These are phyloP conservation scores for Scytalidium lignicola DNA, from an alignment of 2,329 filamentous ascomycete species.

Conservation along the genomic window DNA sequence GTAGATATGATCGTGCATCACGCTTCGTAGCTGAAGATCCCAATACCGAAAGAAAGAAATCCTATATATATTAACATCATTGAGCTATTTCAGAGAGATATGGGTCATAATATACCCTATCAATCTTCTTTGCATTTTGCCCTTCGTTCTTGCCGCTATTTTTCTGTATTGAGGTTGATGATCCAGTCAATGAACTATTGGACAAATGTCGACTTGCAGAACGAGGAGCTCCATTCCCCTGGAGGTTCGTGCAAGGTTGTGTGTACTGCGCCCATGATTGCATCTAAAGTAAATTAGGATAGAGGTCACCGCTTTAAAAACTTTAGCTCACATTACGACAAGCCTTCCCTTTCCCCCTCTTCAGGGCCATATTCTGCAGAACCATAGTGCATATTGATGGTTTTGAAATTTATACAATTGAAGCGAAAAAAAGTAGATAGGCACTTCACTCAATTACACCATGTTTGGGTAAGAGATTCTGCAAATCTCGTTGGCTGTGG, in stretches of 20 bases:
- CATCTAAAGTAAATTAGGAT: slow-evolving; percentile 17
- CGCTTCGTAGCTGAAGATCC: slow-evolving; percentile 87
- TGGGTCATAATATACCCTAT: slow-evolving; percentile 37
- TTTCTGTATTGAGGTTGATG: slow-evolving; percentile 17
- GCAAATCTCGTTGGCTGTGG: not conserved
- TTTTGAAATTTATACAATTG: not conserved
- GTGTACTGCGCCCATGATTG: slow-evolving; percentile 19
- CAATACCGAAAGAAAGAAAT: slow-evolving; percentile 81
- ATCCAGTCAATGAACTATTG: slow-evolving; percentile 19
- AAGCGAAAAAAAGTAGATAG: not conserved
- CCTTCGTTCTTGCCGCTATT: slow-evolving; percentile 21
- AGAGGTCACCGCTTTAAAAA: slow-evolving; percentile 5
- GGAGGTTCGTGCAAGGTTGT: slow-evolving; percentile 1
- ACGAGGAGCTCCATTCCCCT: slow-evolving; percentile 5
- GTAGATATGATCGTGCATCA: slow-evolving; percentile 86
- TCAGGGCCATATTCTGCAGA: slow-evolving; percentile 25
- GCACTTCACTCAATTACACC: not conserved
- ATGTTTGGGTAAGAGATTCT: too few relatives aligned
- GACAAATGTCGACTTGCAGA: slow-evolving; percentile 12
- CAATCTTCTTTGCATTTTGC: slow-evolving; percentile 40
- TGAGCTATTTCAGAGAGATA: not conserved
- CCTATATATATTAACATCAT: slow-evolving; percentile 41
- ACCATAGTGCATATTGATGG: slow-evolving; percentile 28
- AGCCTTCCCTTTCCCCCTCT: slow-evolving; percentile 26
- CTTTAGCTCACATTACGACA: slow-evolving; percentile 27